These are phyloP conservation scores for Gracilaria vermiculophylla DNA, from an alignment of 23 red algal species.

Conservation along the genomic window DNA sequence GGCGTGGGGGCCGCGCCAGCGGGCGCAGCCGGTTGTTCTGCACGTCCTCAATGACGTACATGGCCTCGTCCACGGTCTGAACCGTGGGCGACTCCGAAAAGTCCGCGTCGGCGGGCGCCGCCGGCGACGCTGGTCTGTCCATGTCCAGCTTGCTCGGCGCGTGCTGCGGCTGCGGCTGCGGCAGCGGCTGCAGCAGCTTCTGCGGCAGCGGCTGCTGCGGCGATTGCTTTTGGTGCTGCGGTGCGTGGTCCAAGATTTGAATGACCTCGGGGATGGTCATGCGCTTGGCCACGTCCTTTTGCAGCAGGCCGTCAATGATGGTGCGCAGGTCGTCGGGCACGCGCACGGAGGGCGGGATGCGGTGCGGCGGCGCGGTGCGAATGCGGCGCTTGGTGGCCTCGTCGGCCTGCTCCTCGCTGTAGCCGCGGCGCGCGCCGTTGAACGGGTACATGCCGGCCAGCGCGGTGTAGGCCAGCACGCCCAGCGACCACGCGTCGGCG, in stretches of 20 bases:
- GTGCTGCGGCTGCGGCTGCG: background rate
- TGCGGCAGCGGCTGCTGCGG: background rate
- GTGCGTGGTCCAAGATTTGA: constrained; percentile 24
- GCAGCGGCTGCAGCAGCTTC: background rate
- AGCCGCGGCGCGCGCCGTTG: constrained; percentile 35
- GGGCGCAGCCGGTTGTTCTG: constrained; percentile 6
- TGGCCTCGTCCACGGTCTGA: constrained; percentile 14
- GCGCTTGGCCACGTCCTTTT: constrained; percentile 32
- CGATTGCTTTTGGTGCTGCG: background rate
- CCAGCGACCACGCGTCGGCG: constrained; percentile 69
- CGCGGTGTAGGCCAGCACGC: constrained; percentile 69
- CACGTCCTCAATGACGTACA: constrained; percentile 26
- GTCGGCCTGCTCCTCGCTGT: constrained; percentile 12
- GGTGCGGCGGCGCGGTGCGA: constrained; percentile 22
- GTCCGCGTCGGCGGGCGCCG: background rate
- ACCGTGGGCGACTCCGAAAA: background rate
- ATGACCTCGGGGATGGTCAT: constrained; percentile 57
- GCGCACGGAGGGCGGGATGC: constrained; percentile 12
- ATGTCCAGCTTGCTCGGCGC: background rate
- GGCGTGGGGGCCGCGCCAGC: background rate
- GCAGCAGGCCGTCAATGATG: constrained; percentile 44
- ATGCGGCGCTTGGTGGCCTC: constrained; percentile 32
- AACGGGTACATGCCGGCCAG: constrained; percentile 61
- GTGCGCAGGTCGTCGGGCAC: constrained; percentile 36
- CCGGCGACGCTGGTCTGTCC: constrained; percentile 1